Base-by-base conservation (phyloP, 176 grass and related monocot genomes). In the Olyra latifolia region DNA sequence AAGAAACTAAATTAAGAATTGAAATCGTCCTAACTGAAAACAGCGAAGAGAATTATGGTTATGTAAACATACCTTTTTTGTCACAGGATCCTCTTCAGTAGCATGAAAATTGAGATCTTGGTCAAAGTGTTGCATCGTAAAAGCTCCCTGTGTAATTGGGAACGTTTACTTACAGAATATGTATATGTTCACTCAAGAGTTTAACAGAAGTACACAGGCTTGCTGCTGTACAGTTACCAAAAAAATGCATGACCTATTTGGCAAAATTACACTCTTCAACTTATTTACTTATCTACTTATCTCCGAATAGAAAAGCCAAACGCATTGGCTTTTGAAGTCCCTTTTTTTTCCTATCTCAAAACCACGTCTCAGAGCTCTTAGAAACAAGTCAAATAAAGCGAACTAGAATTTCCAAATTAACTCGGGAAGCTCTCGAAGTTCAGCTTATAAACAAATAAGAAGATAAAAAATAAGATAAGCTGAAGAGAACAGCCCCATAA, bases 21-120 rank as follows among this genome's bases (percentile, higher is more conserved):
- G 32, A 69, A 81, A 75, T 30, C 20, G 25, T 41, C 52, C 28
- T 83, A 47, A 73, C 7, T 60, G 20, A 56, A 69, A 62, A 71
- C 13, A 42, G 48, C 0, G 66, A 68, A 88, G 61, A 87, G 62
- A 58, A 59, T 28, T 28, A 55, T 49, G 25, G 70, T 64, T 56
- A 63, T 50, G 38, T 20, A 43, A 32, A 69, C n/a, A 64, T 12
- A 99, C 96, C 93, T 79, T 91, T 82, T 99, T 99, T 79, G 96
- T 95, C 78, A 99, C 92, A 80, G 93, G 92, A 84, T 99, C 96
- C 44, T 99, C 96, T 86, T 99, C 96, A 16, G 76, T 95, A 59
- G 96, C 79, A 38, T 93, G 91, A 83, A 99, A 99, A 91, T 99
- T 99, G 48, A 88, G 88, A 84, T 99, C 90, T 86, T 99, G 93